phyloP scores from a whole-genome alignment of 352 stramenopile genomes.

The Thalassiosira oceanica region DNA sequence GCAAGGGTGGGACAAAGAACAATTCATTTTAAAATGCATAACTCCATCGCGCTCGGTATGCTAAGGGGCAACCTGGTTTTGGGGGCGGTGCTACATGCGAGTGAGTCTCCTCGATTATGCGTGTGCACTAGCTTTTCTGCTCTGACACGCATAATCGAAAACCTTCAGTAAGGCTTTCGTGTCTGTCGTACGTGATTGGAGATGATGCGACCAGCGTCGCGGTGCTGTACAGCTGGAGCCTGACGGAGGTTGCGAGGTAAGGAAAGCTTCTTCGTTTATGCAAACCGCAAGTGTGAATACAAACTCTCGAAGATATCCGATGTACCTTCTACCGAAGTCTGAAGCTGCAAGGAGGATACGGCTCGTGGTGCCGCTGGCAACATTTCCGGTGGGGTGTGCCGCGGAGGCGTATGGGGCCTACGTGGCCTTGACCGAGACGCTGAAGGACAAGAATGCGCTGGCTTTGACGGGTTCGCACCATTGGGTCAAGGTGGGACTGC shows the following conservation, averaged over 20 bases:
- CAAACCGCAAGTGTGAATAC: no score
- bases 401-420: slow-evolving; percentile 40
- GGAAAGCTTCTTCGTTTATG: no score
- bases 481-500: slow-evolving; percentile 26
- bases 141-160: no score
- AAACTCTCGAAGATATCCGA: no score
- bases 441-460: background rate
- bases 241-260: slow-evolving; percentile 50
- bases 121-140: no score
- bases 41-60: slow-evolving; percentile 42
- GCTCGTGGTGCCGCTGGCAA: slow-evolving; percentile 45
- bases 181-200: slow-evolving; percentile 24
- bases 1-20: no score
- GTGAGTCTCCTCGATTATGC: no score
- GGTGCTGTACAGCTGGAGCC: slow-evolving; percentile 45
- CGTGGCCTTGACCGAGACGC: slow-evolving; percentile 15
- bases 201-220: background rate
- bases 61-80: slow-evolving; percentile 53
- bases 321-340: slow-evolving; percentile 54
- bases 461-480: slow-evolving; percentile 2
- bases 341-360: slow-evolving; percentile 21
- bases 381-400: slow-evolving; percentile 47
- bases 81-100: slow-evolving; percentile 45
- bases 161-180: slow-evolving; percentile 38
- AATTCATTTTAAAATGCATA: no score